Evolutionary conservation across 169 alveolate species (phyloP), one percentile per base, ranked within the genome.

Genomic region (Pseudocohnilembus persalinus): DNA sequence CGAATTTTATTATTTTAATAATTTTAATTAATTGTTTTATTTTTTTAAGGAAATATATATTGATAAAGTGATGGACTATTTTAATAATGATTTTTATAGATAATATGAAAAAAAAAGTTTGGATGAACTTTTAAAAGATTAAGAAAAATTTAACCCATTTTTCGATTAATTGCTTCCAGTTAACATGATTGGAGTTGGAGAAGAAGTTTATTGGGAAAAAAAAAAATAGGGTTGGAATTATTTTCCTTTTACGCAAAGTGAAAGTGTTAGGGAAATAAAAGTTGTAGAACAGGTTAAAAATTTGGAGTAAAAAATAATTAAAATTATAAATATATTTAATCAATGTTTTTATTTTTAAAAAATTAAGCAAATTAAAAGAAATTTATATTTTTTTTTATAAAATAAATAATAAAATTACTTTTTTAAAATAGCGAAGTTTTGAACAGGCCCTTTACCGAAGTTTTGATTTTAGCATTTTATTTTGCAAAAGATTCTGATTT

Each of bases 401-500:
- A 49, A 49, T 49, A 49, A 49, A 49, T 49, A 49, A 49, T 11
- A 11, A 49, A 49, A 49, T 49, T 11, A n/a, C n/a, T n/a, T n/a
- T n/a, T n/a, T n/a, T n/a, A n/a, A n/a, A 49, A 49, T 49, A 49
- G 68, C 68, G 68, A 11, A 49, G 20, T 49, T 49, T 49, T 86
- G 27, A 73, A 73, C 74, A 73, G 90, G 63, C 90, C 90, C 0
- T 86, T 86, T 32, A 73, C 74, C 26, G 90, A 86, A 86, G 76
- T 76, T 1, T 28, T 86, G 27, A 86, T 86, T 27, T 49, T 86
- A 24, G 82, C 85, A 31, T 80, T 86, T 25, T 86, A 86, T 76
- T 86, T 86, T 75, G 80, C 90, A 25, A 49, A 75, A 75, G 90
- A 86, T 75, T 77, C 86, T n/a, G 90, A 86, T 33, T 49, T 86